Base-by-base conservation (phyloP, 495 filamentous ascomycete genomes). In the Hypomontagnella monticulosa region DNA sequence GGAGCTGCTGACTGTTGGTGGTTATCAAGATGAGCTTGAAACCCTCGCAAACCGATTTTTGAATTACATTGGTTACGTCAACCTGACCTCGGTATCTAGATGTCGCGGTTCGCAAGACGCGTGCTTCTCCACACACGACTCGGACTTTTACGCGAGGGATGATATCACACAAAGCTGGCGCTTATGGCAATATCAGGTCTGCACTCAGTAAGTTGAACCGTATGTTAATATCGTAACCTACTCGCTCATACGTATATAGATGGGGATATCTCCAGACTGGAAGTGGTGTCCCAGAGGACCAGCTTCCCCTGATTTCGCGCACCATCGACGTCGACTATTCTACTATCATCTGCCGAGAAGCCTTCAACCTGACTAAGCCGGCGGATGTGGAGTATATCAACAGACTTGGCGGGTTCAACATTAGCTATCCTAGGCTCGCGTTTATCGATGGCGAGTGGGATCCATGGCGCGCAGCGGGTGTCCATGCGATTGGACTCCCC, bases 241-340 rank as follows among this genome's bases (percentile, higher is more conserved):
- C 30, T 12, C 70, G 55, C 65, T 76, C 66, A 71, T 54, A 30
- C 12, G 4, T 80, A 71, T 64, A 69, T 74, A 71, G 80, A 85
- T 93, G 89, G 89, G 90, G 90, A 32, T 92, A 83, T 74, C 81
- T 90, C 19, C 81, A 84, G 66, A 89, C 88, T 4, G 90, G 90
- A 58, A 85, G 83, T 37, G 82, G 84, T 20, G 84, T 86, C 1
- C 89, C 89, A 0, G 38, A 65, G 0, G 67, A 76, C 61, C 82
- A 87, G 60, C 80, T 84, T 0, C 87, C 90, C 0, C 69, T 93
- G 4, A 80, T 92, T 56, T 91, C 88, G 6, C 86, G 89, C 6
- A 79, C 82, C 0, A 78, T 89, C 57, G 80, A 84, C 66, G 57
- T 91, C 0, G 71, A 81, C 9, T 90, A 84, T 71, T 59, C 76